These are phyloP conservation scores for Calamus simplicifolius DNA, from an alignment of 176 grass and related monocot genomes.

Conservation along the genomic window DNA sequence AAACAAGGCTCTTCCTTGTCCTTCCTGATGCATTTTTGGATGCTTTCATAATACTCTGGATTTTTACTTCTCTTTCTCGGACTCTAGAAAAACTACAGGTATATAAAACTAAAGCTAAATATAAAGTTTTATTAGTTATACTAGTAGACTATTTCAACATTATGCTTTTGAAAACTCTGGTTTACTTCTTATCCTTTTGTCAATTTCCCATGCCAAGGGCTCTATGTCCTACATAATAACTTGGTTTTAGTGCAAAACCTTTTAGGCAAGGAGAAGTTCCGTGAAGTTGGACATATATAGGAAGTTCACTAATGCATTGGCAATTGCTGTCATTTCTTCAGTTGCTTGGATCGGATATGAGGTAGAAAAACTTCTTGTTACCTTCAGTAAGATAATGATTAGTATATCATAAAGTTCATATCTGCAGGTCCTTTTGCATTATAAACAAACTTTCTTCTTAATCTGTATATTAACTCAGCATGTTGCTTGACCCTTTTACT, in stretches of 20 bases:
- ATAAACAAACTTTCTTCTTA: too few species aligned
- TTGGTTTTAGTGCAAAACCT: slow-evolving; percentile 2
- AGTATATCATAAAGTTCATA: too few species aligned
- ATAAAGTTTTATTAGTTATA: neutral
- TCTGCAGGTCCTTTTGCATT: too few species aligned
- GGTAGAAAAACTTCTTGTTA: slow-evolving; percentile 27
- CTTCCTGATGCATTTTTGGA: slow-evolving; percentile 96
- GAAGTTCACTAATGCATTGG: slow-evolving; percentile 91
- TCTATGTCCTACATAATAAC: too few species aligned
- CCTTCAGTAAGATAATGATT: neutral
- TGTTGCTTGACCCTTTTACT: too few species aligned
- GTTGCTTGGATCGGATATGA: slow-evolving; percentile 99
- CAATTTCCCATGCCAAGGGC: too few species aligned
- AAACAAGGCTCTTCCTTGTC: slow-evolving; percentile 85
- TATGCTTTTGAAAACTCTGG: too few species aligned
- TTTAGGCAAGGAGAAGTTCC: slow-evolving; percentile 74
- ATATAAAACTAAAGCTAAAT: slow-evolving; percentile 1
- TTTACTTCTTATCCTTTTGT: too few species aligned
- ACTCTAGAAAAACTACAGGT: slow-evolving; percentile 97
- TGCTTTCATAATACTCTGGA: slow-evolving; percentile 98
- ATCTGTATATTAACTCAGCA: too few species aligned
- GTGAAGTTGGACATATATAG: slow-evolving; percentile 95
- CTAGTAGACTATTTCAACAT: too few species aligned
- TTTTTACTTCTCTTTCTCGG: slow-evolving; percentile 93
- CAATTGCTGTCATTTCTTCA: slow-evolving; percentile 77